A percentile compares a stretch with the other conserved stretches of the same genome.
These are phyloP conservation scores for Discostella pseudostelligera DNA, from an alignment of 108 stramenopile genomes.

Conservation along the genomic window DNA sequence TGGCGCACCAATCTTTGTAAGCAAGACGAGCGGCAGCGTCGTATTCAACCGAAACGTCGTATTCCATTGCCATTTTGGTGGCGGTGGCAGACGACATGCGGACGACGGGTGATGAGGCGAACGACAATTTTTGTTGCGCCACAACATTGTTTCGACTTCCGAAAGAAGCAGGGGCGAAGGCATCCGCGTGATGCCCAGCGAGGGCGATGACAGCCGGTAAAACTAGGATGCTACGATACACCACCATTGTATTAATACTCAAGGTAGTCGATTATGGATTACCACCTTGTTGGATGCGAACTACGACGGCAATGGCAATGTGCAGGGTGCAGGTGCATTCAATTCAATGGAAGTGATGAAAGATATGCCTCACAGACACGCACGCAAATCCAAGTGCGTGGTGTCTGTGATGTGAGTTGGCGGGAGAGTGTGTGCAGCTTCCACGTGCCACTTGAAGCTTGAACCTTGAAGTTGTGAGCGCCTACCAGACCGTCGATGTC, in stretches of 20 bases:
- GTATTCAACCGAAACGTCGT: constrained; percentile 71
- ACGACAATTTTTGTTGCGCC: background rate
- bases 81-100: constrained; percentile 39
- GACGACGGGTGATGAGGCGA: background rate
- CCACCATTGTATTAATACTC: constrained; percentile 22
- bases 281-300: too few relatives aligned
- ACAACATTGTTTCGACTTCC: background rate
- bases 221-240: constrained; percentile 44
- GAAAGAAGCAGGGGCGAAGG: constrained; percentile 46
- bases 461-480: too few relatives aligned
- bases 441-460: too few relatives aligned
- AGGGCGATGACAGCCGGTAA: constrained; percentile 53
- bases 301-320: too few relatives aligned
- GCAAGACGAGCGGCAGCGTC: constrained; percentile 84
- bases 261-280: too few relatives aligned
- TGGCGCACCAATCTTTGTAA: constrained; percentile 71
- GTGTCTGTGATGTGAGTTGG: too few relatives aligned
- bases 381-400: too few relatives aligned
- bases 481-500: too few relatives aligned
- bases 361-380: too few relatives aligned
- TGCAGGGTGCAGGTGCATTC: too few relatives aligned
- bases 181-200: constrained; percentile 38
- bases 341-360: too few relatives aligned
- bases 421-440: too few relatives aligned
- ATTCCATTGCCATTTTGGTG: constrained; percentile 14